phyloP scores from a whole-genome alignment of 768 basidiomycete species.

The Filobasidium floriforme region DNA sequence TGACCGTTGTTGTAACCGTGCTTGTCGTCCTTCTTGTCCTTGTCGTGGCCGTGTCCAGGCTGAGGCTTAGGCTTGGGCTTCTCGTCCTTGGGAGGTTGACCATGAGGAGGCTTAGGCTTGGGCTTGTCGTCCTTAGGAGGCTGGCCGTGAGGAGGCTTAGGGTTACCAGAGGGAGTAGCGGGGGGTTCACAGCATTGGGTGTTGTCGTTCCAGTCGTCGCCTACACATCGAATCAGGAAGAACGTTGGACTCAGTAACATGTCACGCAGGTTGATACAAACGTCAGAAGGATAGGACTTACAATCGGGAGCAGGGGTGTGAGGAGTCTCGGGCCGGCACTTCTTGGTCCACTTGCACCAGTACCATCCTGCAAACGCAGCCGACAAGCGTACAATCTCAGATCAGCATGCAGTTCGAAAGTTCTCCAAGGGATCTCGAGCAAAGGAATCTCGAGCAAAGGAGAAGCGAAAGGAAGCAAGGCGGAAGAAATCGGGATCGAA shows the following conservation, averaged over 20 bases:
- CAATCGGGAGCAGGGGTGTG: slow-evolving; percentile 34
- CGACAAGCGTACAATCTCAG: neutral
- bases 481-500: neutral
- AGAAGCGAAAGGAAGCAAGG: neutral
- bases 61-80: slow-evolving; percentile 5
- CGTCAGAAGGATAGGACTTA: neutral
- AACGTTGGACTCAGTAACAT: too few species aligned
- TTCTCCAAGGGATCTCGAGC: neutral
- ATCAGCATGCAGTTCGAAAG: neutral
- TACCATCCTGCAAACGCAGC: slow-evolving; percentile 26
- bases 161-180: neutral
- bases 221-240: neutral
- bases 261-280: neutral
- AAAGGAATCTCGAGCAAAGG: neutral
- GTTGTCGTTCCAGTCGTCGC: slow-evolving; percentile 30
- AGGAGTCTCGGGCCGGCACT: slow-evolving; percentile 27
- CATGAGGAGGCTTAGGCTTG: slow-evolving; percentile 10
- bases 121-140: neutral
- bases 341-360: slow-evolving; percentile 29
- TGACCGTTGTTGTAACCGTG: neutral
- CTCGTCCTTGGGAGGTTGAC: too few species aligned
- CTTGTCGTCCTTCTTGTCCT: neutral
- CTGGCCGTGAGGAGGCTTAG: neutral
- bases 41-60: slow-evolving; percentile 23
- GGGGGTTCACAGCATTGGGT: slow-evolving; percentile 25